A percentile compares a stretch with the other conserved stretches of the same genome.
These are phyloP conservation scores for Aspergillus neotritici DNA, from an alignment of 2,329 filamentous ascomycete species.

Conservation along the genomic window DNA sequence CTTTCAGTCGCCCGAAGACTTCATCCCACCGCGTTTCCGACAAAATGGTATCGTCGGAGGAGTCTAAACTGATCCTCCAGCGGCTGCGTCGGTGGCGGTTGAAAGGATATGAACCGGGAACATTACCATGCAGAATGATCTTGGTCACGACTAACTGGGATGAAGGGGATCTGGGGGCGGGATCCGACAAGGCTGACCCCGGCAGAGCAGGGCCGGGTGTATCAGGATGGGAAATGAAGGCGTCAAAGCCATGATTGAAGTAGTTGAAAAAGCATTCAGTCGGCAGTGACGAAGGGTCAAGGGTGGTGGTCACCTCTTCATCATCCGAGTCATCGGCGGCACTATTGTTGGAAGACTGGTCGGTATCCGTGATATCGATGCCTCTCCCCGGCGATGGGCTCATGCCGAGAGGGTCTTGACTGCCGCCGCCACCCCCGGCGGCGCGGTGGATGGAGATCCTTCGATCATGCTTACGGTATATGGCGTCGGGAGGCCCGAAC, in stretches of 20 bases:
- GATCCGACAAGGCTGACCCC: slow-evolving; percentile 34
- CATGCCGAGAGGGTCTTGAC: slow-evolving; percentile 27
- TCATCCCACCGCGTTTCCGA: slow-evolving; percentile 76
- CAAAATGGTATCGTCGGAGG: slow-evolving; percentile 47
- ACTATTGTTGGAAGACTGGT: slow-evolving; percentile 68
- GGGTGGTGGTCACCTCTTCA: slow-evolving; percentile 52
- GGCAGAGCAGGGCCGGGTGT: slow-evolving; percentile 60
- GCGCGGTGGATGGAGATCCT: slow-evolving; percentile 72
- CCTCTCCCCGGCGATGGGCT: slow-evolving; percentile 32
- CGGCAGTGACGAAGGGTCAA: slow-evolving; percentile 51
- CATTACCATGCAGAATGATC: slow-evolving; percentile 86
- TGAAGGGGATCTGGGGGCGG: slow-evolving; percentile 23
- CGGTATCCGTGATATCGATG: slow-evolving; percentile 56
- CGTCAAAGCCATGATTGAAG: slow-evolving; percentile 90
- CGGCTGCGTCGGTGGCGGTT: slow-evolving; percentile 86
- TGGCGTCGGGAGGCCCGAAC: slow-evolving; percentile 86
- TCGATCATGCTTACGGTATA: slow-evolving; percentile 86
- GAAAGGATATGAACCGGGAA: slow-evolving; percentile 93
- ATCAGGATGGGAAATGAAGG: slow-evolving; percentile 76
- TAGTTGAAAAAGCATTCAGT: slow-evolving; percentile 87
- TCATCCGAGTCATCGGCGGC: slow-evolving; percentile 63
- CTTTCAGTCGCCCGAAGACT: slow-evolving; percentile 62
- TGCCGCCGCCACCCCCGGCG: slow-evolving; percentile 22
- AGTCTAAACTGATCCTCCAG: slow-evolving; percentile 63
- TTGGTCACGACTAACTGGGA: slow-evolving; percentile 81